phyloP scores from a whole-genome alignment of 352 stramenopile species.

The Phytophthora quininea region DNA sequence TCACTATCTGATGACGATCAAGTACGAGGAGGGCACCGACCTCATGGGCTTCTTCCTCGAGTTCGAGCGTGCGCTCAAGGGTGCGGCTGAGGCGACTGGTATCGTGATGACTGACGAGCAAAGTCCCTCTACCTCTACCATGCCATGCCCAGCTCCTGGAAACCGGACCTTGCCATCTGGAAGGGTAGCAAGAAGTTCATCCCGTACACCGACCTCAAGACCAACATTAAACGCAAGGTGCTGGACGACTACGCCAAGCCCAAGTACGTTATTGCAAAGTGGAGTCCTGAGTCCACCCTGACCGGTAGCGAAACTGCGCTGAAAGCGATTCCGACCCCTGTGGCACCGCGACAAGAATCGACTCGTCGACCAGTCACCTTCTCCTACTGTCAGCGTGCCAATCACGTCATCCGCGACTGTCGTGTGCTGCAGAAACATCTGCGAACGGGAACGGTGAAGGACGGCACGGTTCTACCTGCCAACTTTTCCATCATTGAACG shows the following conservation, averaged over 20 bases:
- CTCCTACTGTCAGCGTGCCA: not conserved
- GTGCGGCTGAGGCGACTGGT: constrained; percentile 1
- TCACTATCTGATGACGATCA: constrained; percentile 11
- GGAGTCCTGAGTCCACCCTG: not conserved
- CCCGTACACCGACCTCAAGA: constrained; percentile 7
- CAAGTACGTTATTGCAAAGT: not conserved
- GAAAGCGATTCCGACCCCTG: not conserved
- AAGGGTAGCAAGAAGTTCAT: constrained; percentile 40
- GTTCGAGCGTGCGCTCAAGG: constrained; percentile 14
- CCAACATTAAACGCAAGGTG: not conserved
- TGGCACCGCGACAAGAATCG: not conserved
- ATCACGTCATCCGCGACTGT: not conserved
- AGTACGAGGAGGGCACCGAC: constrained; percentile 8
- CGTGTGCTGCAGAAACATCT: constrained; percentile 31
- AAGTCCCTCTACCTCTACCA: constrained; percentile 14
- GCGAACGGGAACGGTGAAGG: not conserved
- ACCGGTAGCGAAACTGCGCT: not conserved
- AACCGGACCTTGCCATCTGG: constrained; percentile 41
- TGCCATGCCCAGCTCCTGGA: constrained; percentile 11
- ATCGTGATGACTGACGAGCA: constrained; percentile 5
- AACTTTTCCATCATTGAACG: not conserved
- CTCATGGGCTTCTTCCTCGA: constrained; percentile 12
- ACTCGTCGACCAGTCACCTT: not conserved
- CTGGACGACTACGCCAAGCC: not conserved
- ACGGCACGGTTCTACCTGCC: not conserved